Evolutionary conservation across 2,329 filamentous ascomycete species (phyloP).

Genomic region (Cladosporium cucumerinum): DNA sequence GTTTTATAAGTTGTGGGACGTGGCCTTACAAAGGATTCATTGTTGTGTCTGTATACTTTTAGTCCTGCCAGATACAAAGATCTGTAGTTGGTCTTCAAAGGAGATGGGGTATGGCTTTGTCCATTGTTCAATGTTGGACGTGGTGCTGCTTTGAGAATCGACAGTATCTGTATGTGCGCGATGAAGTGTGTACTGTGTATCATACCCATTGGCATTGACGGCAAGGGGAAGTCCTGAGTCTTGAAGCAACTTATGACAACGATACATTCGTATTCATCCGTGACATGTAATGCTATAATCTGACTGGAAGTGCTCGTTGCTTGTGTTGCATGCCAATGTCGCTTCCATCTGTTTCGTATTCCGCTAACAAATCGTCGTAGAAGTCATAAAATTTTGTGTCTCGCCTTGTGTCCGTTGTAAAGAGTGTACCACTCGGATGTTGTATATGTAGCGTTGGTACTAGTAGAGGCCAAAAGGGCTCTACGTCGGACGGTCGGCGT

Average conservation of each 20-base stretch:
- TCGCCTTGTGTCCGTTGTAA: not conserved
- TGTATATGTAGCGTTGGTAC: not conserved
- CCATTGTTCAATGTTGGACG: not conserved
- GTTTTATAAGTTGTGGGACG: not conserved
- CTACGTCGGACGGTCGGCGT: not conserved
- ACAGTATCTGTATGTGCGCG: not conserved
- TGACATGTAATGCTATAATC: not conserved
- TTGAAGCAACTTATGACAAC: not conserved
- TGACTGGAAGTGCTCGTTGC: not conserved
- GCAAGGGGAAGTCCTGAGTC: not conserved
- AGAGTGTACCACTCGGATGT: not conserved
- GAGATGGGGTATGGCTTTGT: not conserved
- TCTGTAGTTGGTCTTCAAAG: not conserved
- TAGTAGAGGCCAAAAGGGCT: not conserved
- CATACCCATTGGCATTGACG: not conserved
- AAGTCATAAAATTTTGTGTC: conserved; percentile 10
- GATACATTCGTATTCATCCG: not conserved
- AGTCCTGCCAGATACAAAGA: not conserved
- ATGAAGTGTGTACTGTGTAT: not conserved
- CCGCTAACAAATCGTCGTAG: conserved; percentile 7
- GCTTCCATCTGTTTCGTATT: not conserved
- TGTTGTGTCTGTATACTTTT: not conserved
- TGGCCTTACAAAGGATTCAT: not conserved
- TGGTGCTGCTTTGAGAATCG: not conserved
- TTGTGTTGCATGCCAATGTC: not conserved